Conservation (phyloP, 192 early-diverging fungal species). For the Tieghemiomyces parasiticus region DNA sequence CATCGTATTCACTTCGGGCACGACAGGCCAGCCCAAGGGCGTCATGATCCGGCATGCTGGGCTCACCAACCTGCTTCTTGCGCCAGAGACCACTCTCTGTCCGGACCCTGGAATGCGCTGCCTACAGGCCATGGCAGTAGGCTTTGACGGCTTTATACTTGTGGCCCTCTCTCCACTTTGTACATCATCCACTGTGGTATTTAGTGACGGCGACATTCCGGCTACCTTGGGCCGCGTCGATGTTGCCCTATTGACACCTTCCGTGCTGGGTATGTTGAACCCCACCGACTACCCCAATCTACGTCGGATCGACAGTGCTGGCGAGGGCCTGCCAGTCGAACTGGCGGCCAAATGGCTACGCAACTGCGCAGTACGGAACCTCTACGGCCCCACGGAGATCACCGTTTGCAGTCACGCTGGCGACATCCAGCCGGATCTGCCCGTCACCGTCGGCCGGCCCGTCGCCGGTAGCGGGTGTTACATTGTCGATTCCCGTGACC, state of each 20-base stretch:
- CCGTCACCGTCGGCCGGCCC: slow-evolving; percentile 17
- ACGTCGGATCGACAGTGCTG: neutral
- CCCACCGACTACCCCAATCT: slow-evolving; percentile 3
- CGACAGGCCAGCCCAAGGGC: slow-evolving; percentile 21
- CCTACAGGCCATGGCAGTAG: neutral
- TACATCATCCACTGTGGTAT: neutral
- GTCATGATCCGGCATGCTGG: slow-evolving; percentile 1
- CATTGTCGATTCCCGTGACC: slow-evolving; percentile 13
- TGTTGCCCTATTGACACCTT: neutral
- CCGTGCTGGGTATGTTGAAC: neutral
- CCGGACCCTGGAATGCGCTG: neutral
- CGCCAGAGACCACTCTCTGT: neutral
- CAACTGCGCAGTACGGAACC: slow-evolving; percentile 11
- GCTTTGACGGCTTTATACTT: neutral
- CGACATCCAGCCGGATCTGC: neutral
- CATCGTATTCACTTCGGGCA: too few species aligned
- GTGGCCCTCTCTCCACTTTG: neutral
- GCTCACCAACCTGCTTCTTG: slow-evolving; percentile 1
- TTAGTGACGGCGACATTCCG: neutral
- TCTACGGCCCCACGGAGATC: slow-evolving; percentile 23
- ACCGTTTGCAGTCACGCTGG: slow-evolving; percentile 12
- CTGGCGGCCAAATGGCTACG: neutral
- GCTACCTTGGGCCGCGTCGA: neutral
- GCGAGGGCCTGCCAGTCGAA: neutral
- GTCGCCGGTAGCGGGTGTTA: slow-evolving; percentile 13